Percentiles rank a stretch among this genome's conserved stretches.
phyloP scores from a whole-genome alignment of 129 eudicot species.

The Gnaphalium uliginosum region DNA sequence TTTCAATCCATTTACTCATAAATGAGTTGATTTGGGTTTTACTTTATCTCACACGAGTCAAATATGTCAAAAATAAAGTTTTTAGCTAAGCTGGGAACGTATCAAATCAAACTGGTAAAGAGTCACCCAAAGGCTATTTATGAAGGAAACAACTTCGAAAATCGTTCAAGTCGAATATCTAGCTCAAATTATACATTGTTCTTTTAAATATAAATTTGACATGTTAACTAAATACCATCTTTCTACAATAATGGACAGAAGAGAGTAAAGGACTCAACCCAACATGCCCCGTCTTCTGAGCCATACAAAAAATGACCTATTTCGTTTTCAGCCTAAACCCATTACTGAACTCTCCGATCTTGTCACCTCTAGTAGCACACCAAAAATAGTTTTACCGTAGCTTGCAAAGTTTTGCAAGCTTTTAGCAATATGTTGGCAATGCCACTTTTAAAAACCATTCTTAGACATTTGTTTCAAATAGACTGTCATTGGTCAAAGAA shows the following conservation, averaged over 20 bases:
- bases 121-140: not conserved
- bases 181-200: not conserved
- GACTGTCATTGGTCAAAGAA: not conserved
- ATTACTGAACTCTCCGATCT: not conserved
- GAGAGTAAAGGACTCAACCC: not conserved
- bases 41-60: not conserved
- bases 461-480: not conserved
- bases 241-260: not conserved
- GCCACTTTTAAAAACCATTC: not conserved
- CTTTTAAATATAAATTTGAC: not conserved
- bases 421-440: not conserved
- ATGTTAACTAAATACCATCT: not conserved
- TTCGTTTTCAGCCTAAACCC: not conserved
- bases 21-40: not conserved
- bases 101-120: not conserved
- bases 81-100: not conserved
- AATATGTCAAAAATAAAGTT: not conserved
- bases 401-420: not conserved
- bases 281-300: not conserved
- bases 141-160: not conserved
- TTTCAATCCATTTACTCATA: not conserved
- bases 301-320: not conserved
- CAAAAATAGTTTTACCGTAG: slow-evolving; percentile 1
- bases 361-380: not conserved
- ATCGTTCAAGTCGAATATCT: not conserved